These are phyloP conservation scores for Hyaloscypha variabilis DNA, from an alignment of 495 filamentous ascomycete genomes.

Conservation along the genomic window DNA sequence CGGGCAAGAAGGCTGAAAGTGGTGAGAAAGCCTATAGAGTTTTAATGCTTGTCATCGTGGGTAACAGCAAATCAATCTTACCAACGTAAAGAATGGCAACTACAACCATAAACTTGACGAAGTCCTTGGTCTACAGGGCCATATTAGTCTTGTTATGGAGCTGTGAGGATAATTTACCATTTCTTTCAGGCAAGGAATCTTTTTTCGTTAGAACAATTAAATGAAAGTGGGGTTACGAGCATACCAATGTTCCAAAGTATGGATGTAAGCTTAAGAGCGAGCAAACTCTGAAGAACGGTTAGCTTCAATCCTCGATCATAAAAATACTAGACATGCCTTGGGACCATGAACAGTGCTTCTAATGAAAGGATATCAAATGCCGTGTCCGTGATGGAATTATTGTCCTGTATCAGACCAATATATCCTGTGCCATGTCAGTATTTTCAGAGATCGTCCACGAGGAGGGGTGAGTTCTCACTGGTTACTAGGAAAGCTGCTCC, in stretches of 20 bases:
- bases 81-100: slow-evolving; percentile 76
- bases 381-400: slow-evolving; percentile 65
- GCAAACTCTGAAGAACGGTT: slow-evolving; percentile 54
- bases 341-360: slow-evolving; percentile 89
- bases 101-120: slow-evolving; percentile 87
- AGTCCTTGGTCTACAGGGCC: slow-evolving; percentile 60
- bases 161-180: slow-evolving; percentile 17
- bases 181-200: slow-evolving; percentile 36
- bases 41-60: slow-evolving; percentile 31
- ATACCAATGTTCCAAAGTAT: slow-evolving; percentile 74
- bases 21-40: slow-evolving; percentile 68
- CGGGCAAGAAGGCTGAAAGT: slow-evolving; percentile 89
- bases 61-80: slow-evolving; percentile 5
- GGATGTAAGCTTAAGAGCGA: slow-evolving; percentile 86
- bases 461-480: slow-evolving; percentile 37
- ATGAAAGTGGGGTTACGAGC: background rate
- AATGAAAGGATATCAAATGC: slow-evolving; percentile 88
- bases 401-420: slow-evolving; percentile 68
- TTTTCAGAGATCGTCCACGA: background rate
- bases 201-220: background rate
- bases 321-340: slow-evolving; percentile 45
- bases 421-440: slow-evolving; percentile 52
- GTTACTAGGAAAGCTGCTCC: slow-evolving; percentile 72
- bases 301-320: slow-evolving; percentile 28
- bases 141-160: background rate